A percentile compares a stretch with the other conserved stretches of the same genome.
Conservation (phyloP, 306 rosid species). For the Hylodesmum podocarpum region DNA sequence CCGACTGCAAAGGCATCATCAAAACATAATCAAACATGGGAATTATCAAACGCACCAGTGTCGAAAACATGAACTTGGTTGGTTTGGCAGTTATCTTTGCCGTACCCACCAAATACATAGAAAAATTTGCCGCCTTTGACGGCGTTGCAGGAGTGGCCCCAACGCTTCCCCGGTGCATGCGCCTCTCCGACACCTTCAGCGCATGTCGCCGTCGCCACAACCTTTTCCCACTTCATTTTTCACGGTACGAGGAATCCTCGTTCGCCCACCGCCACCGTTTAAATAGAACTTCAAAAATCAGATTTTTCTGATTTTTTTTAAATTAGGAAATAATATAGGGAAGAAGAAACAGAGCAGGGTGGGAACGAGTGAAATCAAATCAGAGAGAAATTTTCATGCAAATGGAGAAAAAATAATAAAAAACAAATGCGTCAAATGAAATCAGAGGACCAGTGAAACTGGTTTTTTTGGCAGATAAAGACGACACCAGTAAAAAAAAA, state of each 20-base stretch:
- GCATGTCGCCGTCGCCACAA: constrained; percentile 42
- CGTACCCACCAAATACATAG: constrained; percentile 95
- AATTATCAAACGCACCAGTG: constrained; percentile 50
- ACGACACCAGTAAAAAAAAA: constrained; percentile 23
- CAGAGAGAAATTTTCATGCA: constrained; percentile 36
- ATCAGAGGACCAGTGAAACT: constrained; percentile 26
- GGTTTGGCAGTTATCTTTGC: constrained; percentile 93
- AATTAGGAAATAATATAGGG: not conserved
- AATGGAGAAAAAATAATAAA: not conserved
- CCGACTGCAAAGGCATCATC: not conserved
- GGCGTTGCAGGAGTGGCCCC: constrained; percentile 99
- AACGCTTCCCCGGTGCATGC: constrained; percentile 92
- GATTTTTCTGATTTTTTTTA: not conserved
- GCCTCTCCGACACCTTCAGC: constrained; percentile 47
- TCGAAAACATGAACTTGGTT: constrained; percentile 91
- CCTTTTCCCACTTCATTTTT: constrained; percentile 95
- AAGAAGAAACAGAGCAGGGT: not conserved
- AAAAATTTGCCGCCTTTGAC: constrained; percentile 79
- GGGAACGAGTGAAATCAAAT: constrained; percentile 35
- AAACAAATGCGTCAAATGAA: constrained; percentile 14
- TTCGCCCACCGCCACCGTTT: not conserved
- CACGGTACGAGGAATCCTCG: constrained; percentile 26
- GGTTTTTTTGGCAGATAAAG: not conserved
- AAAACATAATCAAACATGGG: too few species aligned
- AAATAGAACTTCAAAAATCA: constrained; percentile 2